These are phyloP conservation scores for Geosiphon pyriformis DNA, from an alignment of 192 early-diverging fungal genomes.

Conservation along the genomic window DNA sequence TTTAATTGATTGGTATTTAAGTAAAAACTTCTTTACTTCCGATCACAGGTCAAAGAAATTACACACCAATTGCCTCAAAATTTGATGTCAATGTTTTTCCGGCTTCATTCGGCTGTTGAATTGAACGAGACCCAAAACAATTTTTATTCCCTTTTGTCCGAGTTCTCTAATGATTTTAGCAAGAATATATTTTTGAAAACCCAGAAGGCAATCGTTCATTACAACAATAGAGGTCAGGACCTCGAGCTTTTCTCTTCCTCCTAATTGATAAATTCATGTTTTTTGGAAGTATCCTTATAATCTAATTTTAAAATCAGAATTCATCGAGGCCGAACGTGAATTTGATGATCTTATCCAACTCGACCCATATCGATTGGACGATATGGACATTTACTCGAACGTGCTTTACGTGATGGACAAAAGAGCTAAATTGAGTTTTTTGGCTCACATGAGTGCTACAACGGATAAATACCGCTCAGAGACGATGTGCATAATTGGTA, in stretches of 20 bases:
- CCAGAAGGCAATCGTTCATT: slow-evolving; percentile 55
- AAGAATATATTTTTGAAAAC: slow-evolving; percentile 61
- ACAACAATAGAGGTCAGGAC: slow-evolving; percentile 42
- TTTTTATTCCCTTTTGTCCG: slow-evolving; percentile 27
- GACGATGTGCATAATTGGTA: slow-evolving; percentile 75
- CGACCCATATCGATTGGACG: slow-evolving; percentile 78
- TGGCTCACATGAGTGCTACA: slow-evolving; percentile 67
- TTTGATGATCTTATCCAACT: slow-evolving; percentile 66
- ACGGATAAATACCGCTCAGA: slow-evolving; percentile 82
- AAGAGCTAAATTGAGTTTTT: slow-evolving; percentile 59
- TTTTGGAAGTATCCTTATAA: neutral
- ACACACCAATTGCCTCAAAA: slow-evolving; percentile 23
- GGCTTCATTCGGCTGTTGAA: slow-evolving; percentile 55
- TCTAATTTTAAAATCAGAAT: slow-evolving; percentile 46
- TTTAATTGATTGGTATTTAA: neutral
- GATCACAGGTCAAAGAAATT: neutral
- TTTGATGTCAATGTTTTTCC: slow-evolving; percentile 46
- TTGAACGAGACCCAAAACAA: slow-evolving; percentile 34
- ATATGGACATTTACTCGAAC: slow-evolving; percentile 82
- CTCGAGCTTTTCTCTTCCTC: neutral
- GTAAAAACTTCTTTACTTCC: neutral
- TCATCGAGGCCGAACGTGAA: slow-evolving; percentile 55
- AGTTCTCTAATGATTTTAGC: slow-evolving; percentile 50
- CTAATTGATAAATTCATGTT: neutral
- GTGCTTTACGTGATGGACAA: slow-evolving; percentile 77